Conservation (phyloP, 2,329 filamentous ascomycete species). For the Aspergillaceae sp. region DNA sequence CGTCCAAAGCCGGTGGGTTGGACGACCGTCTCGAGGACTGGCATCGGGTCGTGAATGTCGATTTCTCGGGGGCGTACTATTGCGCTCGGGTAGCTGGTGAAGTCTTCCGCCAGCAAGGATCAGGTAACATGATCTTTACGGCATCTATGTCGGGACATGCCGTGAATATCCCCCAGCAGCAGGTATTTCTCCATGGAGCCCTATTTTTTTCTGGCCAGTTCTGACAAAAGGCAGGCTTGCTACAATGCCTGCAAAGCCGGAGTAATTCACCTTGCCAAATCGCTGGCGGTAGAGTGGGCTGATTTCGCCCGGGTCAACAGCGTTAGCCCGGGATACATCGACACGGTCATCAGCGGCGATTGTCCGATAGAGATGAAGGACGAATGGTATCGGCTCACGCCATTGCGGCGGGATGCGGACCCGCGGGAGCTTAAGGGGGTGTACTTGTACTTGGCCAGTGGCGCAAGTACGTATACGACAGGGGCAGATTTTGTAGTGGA, state of each 20-base stretch:
- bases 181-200: conserved; percentile 24
- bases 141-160: conserved; percentile 64
- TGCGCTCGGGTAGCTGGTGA: conserved; percentile 58
- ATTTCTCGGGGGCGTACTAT: conserved; percentile 62
- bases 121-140: conserved; percentile 34
- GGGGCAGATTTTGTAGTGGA: conserved; percentile 62
- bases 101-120: conserved; percentile 56
- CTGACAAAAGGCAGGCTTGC: conserved; percentile 26
- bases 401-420: conserved; percentile 45
- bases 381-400: conserved; percentile 2
- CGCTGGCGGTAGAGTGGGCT: conserved; percentile 45
- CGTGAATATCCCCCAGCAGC: conserved; percentile 56
- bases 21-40: conserved; percentile 11
- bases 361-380: conserved; percentile 1
- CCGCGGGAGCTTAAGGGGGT: conserved; percentile 65
- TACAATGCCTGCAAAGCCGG: conserved; percentile 49
- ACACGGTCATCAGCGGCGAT: conserved; percentile 35
- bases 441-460: conserved; percentile 66
- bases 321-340: conserved; percentile 42
- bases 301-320: conserved; percentile 47
- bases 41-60: conserved; percentile 9
- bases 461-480: conserved; percentile 70
- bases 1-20: conserved; percentile 40
- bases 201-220: too few relatives aligned
- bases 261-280: conserved; percentile 46